These are phyloP conservation scores for barley (Hordeum vulgare) DNA, from an alignment of 176 grass and related monocot species.

Conservation along the genomic window DNA sequence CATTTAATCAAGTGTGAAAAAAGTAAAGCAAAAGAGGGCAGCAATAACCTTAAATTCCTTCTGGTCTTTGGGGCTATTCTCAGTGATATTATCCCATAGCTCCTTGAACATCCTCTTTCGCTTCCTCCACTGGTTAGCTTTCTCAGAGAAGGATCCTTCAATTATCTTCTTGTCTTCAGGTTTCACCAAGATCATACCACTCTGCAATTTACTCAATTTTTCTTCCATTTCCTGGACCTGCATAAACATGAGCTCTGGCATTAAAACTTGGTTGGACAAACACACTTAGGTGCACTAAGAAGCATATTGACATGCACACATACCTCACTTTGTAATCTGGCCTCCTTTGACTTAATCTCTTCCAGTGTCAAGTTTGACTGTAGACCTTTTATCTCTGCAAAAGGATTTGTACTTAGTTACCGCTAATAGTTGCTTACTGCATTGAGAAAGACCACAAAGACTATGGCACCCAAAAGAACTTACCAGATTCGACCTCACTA, in stretches of 20 bases:
- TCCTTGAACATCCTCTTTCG: conserved; percentile 96
- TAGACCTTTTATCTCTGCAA: conserved; percentile 71
- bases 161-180: conserved; percentile 87
- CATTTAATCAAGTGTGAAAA: not conserved
- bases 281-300: not conserved
- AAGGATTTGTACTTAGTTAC: conserved; percentile 24
- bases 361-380: conserved; percentile 87
- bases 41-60: conserved; percentile 87
- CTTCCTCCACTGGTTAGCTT: conserved; percentile 88
- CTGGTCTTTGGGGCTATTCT: conserved; percentile 83
- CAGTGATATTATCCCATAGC: conserved; percentile 92
- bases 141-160: conserved; percentile 68
- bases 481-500: conserved; percentile 82
- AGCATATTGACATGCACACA: not conserved
- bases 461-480: not conserved
- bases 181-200: conserved; percentile 82
- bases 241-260: not conserved
- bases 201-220: conserved; percentile 67
- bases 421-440: not conserved
- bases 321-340: conserved; percentile 74
- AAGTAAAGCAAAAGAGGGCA: not conserved
- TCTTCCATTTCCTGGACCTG: conserved; percentile 81
- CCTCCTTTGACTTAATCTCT: conserved; percentile 64
- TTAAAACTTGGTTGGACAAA: not conserved
- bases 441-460: not conserved